Percentiles rank a stretch among this genome's conserved stretches.
phyloP scores from a whole-genome alignment of 2,329 filamentous ascomycete genomes.

The Tolypocladium album region DNA sequence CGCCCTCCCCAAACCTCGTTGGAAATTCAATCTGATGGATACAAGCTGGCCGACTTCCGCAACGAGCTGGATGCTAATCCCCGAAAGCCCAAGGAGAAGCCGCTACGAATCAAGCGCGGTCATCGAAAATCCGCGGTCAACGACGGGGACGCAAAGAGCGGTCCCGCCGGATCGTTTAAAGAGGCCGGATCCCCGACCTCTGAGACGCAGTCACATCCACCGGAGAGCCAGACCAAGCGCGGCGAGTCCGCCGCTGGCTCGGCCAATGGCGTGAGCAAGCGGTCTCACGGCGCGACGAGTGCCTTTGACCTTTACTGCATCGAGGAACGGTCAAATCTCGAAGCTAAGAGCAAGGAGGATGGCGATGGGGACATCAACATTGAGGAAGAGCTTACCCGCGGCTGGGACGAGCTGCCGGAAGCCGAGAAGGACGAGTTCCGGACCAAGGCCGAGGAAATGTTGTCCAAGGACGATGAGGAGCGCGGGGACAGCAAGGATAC shows the following conservation, averaged over 20 bases:
- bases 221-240: constrained; percentile 18
- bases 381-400: constrained; percentile 43
- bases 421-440: constrained; percentile 39
- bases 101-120: constrained; percentile 62
- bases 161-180: constrained; percentile 30
- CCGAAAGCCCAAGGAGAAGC: constrained; percentile 64
- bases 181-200: constrained; percentile 38
- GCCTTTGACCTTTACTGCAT: constrained; percentile 46
- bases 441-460: constrained; percentile 16
- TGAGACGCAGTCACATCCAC: constrained; percentile 29
- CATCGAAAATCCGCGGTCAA: constrained; percentile 50
- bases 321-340: constrained; percentile 33
- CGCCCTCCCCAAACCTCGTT: constrained; percentile 12
- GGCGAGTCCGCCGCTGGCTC: constrained; percentile 3
- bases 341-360: constrained; percentile 31
- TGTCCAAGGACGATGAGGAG: constrained; percentile 13
- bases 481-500: constrained; percentile 8
- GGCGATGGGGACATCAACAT: constrained; percentile 22
- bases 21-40: constrained; percentile 21
- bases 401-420: constrained; percentile 43
- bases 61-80: constrained; percentile 23
- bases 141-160: constrained; percentile 30
- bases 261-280: constrained; percentile 30
- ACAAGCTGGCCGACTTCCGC: constrained; percentile 18
- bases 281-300: constrained; percentile 30